phyloP scores from a whole-genome alignment of 2,329 filamentous ascomycete genomes.

The Aspergillus sp. region DNA sequence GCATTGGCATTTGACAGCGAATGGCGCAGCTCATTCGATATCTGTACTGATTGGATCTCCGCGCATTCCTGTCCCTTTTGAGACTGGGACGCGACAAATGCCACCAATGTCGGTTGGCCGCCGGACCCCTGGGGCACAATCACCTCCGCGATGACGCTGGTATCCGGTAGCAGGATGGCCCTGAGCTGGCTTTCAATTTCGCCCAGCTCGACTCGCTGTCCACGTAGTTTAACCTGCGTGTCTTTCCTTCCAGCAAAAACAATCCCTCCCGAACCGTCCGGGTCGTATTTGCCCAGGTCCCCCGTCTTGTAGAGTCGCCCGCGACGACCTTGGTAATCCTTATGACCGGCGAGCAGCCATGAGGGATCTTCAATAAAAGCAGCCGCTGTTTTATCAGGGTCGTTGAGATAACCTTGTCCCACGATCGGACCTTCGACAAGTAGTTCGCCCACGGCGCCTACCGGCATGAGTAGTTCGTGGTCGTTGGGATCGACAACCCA shows the following conservation, averaged over 20 bases:
- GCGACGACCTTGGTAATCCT: constrained; percentile 22
- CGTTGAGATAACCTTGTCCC: constrained; percentile 47
- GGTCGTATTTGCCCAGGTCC: constrained; percentile 39
- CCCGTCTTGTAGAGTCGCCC: constrained; percentile 43
- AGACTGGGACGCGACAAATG: constrained; percentile 30
- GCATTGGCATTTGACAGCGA: constrained; percentile 22
- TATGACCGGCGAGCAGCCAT: constrained; percentile 35
- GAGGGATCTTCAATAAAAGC: constrained; percentile 39
- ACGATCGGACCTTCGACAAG: constrained; percentile 50
- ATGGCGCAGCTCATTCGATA: constrained; percentile 17
- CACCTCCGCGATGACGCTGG: constrained; percentile 50
- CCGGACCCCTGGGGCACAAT: constrained; percentile 36
- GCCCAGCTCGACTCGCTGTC: constrained; percentile 45
- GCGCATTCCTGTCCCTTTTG: constrained; percentile 17
- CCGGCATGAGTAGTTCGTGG: constrained; percentile 36
- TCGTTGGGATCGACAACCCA: constrained; percentile 44
- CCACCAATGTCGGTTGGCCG: constrained; percentile 30
- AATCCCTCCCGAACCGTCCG: constrained; percentile 38
- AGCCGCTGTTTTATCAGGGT: constrained; percentile 35
- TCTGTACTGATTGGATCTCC: constrained; percentile 14
- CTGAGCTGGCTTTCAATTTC: constrained; percentile 41
- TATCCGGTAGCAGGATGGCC: constrained; percentile 26
- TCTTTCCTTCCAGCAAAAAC: constrained; percentile 42
- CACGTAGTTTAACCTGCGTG: constrained; percentile 43
- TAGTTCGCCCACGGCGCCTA: constrained; percentile 50